Percentiles rank a stretch among this genome's conserved stretches.
phyloP scores from a whole-genome alignment of 176 grass and related monocot genomes.

The Triticum monococcum region DNA sequence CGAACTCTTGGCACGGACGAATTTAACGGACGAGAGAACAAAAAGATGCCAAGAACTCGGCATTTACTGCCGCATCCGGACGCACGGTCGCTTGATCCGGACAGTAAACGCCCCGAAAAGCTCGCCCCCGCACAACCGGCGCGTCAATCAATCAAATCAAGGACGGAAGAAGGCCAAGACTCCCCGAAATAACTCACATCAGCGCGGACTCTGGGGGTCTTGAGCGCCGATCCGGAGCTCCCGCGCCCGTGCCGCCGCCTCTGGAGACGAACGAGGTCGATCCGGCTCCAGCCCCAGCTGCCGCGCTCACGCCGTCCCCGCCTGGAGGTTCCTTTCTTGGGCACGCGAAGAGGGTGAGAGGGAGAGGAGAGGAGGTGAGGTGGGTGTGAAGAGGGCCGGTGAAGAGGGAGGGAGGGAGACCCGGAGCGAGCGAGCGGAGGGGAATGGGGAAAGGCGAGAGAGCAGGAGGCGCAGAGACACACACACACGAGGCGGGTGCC shows the following conservation, averaged over 20 bases:
- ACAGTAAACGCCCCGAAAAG: background rate
- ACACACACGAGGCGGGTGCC: slow-evolving; percentile 1
- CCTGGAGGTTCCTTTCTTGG: background rate
- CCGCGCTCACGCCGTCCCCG: background rate
- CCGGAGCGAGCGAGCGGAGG: background rate
- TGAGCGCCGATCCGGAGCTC: background rate
- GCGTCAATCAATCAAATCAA: background rate
- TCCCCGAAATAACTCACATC: slow-evolving; percentile 25
- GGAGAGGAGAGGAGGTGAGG: background rate
- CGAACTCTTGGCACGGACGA: background rate
- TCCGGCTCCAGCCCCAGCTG: background rate
- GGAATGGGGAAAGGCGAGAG: background rate
- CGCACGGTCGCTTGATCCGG: no score
- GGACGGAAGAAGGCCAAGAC: no score
- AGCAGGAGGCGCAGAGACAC: background rate
- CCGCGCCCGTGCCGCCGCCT: background rate
- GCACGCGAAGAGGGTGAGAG: background rate
- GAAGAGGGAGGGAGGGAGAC: slow-evolving; percentile 10
- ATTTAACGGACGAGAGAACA: background rate
- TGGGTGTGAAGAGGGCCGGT: slow-evolving; percentile 22
- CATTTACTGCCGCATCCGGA: background rate
- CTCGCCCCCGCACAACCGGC: background rate
- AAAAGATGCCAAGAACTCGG: background rate
- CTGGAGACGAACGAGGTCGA: background rate
- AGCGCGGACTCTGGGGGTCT: background rate